phyloP scores from a whole-genome alignment of 2,329 filamentous ascomycete genomes.

The Diplodia sapinea region DNA sequence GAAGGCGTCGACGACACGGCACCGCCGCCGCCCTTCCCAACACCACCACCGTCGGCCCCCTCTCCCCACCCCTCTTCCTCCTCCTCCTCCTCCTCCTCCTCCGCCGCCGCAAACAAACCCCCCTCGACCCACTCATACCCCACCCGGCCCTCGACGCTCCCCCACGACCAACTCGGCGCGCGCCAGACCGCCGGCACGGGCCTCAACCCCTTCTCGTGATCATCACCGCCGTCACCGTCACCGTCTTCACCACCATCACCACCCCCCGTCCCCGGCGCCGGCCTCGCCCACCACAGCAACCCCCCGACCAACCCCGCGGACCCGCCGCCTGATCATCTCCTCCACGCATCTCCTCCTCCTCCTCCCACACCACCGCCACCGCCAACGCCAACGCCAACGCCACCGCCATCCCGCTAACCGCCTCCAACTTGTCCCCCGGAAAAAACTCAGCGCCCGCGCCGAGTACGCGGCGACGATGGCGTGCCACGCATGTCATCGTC shows the following conservation, averaged over 20 bases:
- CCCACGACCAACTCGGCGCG: conserved; percentile 43
- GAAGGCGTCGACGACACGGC: neutral
- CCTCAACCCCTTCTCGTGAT: conserved; percentile 14
- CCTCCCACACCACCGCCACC: too few species aligned
- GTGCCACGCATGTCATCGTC: conserved; percentile 39
- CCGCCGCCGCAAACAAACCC: too few species aligned
- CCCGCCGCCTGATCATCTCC: neutral
- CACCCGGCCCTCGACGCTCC: conserved; percentile 40
- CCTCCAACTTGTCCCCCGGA: conserved; percentile 42
- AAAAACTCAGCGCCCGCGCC: conserved; percentile 39
- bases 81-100: too few species aligned
- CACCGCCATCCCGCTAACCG: conserved; percentile 46
- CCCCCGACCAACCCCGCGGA: conserved; percentile 41
- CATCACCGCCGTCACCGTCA: neutral
- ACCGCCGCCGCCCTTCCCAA: conserved; percentile 6
- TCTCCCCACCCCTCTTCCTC: too few species aligned
- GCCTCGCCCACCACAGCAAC: conserved; percentile 42
- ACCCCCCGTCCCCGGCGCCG: neutral
- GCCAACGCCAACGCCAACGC: conserved; percentile 34
- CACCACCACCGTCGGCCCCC: conserved; percentile 25
- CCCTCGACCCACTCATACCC: conserved; percentile 35
- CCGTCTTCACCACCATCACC: too few species aligned
- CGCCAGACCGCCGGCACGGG: conserved; percentile 20
- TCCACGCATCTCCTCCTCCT: conserved; percentile 3
- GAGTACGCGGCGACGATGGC: conserved; percentile 43